Evolutionary conservation across 306 rosid species (phyloP).

Genomic region (Sicyos baderoa): DNA sequence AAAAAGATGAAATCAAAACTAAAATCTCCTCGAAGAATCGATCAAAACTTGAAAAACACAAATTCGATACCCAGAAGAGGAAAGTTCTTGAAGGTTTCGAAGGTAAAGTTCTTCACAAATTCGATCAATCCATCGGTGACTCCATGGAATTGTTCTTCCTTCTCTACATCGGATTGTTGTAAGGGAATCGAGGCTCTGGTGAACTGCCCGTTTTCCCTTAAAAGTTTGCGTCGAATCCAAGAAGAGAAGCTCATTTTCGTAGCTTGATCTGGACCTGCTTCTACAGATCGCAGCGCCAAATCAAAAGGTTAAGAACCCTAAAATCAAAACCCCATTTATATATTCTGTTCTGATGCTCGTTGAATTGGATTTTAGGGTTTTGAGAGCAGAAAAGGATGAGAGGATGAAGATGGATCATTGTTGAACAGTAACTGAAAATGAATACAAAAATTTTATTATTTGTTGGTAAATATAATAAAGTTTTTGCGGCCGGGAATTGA

Average conservation of each 20-base stretch:
- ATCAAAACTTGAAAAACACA: background rate
- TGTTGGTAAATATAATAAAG: too few species aligned
- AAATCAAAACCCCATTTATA: background rate
- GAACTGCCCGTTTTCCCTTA: constrained; percentile 21
- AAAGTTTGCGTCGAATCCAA: constrained; percentile 55
- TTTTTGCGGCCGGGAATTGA: too few species aligned
- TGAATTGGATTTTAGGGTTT: background rate
- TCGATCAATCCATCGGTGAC: constrained; percentile 51
- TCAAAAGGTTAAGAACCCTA: background rate
- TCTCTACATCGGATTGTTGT: constrained; percentile 18
- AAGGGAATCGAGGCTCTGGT: constrained; percentile 27
- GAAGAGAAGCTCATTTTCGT: constrained; percentile 41
- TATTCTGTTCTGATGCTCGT: background rate
- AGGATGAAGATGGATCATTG: background rate
- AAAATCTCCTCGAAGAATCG: background rate
- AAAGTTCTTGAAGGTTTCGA: constrained; percentile 66
- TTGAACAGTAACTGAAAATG: background rate
- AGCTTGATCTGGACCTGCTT: background rate
- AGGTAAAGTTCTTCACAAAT: constrained; percentile 53
- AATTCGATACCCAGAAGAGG: constrained; percentile 69
- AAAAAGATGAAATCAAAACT: background rate
- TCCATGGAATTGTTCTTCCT: constrained; percentile 38
- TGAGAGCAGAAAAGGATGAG: background rate
- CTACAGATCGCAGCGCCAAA: background rate
- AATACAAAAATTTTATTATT: too few species aligned